Evolutionary conservation across 805 yeast genomes (phyloP), one percentile per base, ranked within the genome.

Genomic region (Suhomyces emberorum): DNA sequence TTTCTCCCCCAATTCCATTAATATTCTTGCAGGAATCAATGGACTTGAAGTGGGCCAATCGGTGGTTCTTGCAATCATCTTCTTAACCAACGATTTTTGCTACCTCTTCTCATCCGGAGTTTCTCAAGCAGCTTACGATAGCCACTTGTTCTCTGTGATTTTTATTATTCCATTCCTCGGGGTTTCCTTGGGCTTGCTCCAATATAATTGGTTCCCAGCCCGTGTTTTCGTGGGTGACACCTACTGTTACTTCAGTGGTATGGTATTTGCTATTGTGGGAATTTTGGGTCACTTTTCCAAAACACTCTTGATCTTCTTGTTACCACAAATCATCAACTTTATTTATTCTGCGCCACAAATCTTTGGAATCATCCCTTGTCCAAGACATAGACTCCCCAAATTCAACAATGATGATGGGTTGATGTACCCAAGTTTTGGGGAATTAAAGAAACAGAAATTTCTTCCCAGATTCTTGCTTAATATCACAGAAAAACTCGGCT

Each of bases 231-330:
- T 93, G 6, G 99, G 99, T 20, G 99, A 93, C 57, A 91, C 98
- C 0, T 93, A 84, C 68, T 93, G 99, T 63, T 93, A 93, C 62
- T 89, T 93, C 60, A 88, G 96, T 17, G 99, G 99, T 3, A 93
- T 93, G 98, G 95, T 93, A 1, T 88, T 93, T 61, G 98, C 98
- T 0, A 93, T 89, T 18, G 96, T 87, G 20, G 98, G 97, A 1
- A 93, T 93, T 23, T 72, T 87, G 40, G 98, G 98, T 1, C 99
- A 93, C 66, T 93, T 89, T 59, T 87, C 96, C 28, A 93, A 93
- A 62, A 93, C 99, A 0, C 67, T 91, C 48, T 67, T 93, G 61
- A 61, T 89, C 22, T 82, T 93, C 53, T 83, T 93, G 56, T 65
- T 87, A 28, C 98, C 98, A 3, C 98, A 93, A 63, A 85, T 93